Percentiles rank a stretch among this genome's conserved stretches.
Conservation (phyloP, 441 rosid species). For the Erodium moschatum region DNA sequence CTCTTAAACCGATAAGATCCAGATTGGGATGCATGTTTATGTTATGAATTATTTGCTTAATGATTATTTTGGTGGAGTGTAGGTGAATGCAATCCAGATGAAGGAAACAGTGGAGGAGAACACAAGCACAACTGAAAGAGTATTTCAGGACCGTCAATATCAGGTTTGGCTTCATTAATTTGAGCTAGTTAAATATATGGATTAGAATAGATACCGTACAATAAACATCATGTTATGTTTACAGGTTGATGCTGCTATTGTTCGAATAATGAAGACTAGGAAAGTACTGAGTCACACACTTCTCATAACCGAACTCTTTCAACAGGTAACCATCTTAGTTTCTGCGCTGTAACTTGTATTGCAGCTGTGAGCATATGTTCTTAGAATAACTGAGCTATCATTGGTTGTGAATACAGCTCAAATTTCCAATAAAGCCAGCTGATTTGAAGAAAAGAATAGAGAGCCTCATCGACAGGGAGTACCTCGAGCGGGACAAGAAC, state of each 20-base stretch:
- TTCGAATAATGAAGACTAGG: conserved; percentile 96
- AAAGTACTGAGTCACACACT: conserved; percentile 96
- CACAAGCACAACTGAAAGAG: conserved; percentile 95
- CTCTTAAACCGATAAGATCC: neutral
- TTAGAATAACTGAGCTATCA: neutral
- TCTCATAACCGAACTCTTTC: conserved; percentile 94
- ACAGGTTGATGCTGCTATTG: conserved; percentile 98
- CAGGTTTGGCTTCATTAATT: conserved; percentile 43
- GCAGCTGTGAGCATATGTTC: no score
- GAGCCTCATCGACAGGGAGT: conserved; percentile 92
- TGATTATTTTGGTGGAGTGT: conserved; percentile 15
- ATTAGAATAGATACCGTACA: no score
- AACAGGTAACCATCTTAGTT: conserved; percentile 51
- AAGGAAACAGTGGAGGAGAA: conserved; percentile 99
- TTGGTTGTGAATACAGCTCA: conserved; percentile 49
- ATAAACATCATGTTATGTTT: neutral
- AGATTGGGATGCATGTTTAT: neutral
- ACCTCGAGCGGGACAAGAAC: conserved; percentile 96
- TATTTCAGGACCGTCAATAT: conserved; percentile 96
- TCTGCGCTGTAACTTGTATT: no score
- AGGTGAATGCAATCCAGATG: conserved; percentile 99
- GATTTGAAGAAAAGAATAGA: conserved; percentile 99
- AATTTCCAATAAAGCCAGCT: conserved; percentile 90
- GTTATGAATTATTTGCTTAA: neutral
- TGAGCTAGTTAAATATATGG: neutral